Conservation (phyloP, 1,284 basidiomycete genomes). For the Takashimella koratensis region DNA sequence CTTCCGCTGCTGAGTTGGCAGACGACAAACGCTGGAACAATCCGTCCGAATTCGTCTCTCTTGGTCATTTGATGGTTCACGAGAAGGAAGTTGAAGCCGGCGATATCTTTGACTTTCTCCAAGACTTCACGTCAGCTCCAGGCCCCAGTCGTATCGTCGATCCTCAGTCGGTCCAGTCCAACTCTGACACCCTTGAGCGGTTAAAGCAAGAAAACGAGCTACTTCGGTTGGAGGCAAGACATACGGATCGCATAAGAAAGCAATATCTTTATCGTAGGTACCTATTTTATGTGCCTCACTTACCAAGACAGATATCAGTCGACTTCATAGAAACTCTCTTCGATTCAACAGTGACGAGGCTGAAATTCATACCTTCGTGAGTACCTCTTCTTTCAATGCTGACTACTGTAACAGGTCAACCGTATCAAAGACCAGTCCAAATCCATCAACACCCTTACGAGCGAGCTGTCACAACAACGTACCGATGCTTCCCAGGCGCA, state of each 20-base stretch:
- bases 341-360: constrained; percentile 44
- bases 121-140: constrained; percentile 4
- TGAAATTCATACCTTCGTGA: constrained; percentile 43
- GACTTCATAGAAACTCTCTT: constrained; percentile 38
- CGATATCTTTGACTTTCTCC: constrained; percentile 26
- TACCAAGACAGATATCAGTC: constrained; percentile 31
- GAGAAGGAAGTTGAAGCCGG: constrained; percentile 20
- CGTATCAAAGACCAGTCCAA: constrained; percentile 42
- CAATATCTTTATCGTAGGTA: constrained; percentile 41
- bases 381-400: constrained; percentile 7
- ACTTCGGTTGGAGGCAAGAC: constrained; percentile 36
- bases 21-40: constrained; percentile 44
- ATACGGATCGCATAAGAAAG: constrained; percentile 29
- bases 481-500: constrained; percentile 37
- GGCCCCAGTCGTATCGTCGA: not conserved
- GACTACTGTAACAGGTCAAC: constrained; percentile 22
- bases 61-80: constrained; percentile 37
- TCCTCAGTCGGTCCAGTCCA: not conserved
- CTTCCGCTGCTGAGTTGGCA: constrained; percentile 36
- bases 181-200: constrained; percentile 11
- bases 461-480: constrained; percentile 33
- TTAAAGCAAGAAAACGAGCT: constrained; percentile 32
- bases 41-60: constrained; percentile 37
- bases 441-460: constrained; percentile 31
- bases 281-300: not conserved